Base-by-base conservation (phyloP, 352 stramenopile species). In the Pythium insidiosum region DNA sequence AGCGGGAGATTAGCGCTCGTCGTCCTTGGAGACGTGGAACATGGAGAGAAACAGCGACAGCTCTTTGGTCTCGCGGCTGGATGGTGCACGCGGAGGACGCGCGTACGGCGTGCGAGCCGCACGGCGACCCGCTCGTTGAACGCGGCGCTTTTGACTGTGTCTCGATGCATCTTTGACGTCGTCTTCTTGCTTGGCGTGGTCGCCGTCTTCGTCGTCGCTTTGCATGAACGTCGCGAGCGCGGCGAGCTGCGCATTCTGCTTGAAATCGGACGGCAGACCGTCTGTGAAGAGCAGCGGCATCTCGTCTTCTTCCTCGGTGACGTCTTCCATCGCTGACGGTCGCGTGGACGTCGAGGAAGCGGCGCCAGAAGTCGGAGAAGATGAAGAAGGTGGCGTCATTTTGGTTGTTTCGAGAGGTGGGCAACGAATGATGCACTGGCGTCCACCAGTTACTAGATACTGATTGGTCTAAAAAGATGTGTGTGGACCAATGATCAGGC, bases 271-370 rank as follows among this genome's bases (percentile, higher is more conserved):
- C n/a, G 78, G 78, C 9, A 91, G 56, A 6, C 47, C 30, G 38
- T 80, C 73, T 73, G 84, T 80, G 50, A 91, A 88, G 47, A 91
- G 66, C 20, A 91, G 68, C 44, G 78, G 78, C 66, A 84, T 79
- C 50, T 87, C 73, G 1, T 82, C 68, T 30, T 83, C 63, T 1
- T 73, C 56, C 6, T 63, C 34, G 3, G 10, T n/a, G n/a, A n/a
- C n/a, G n/a, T n/a, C n/a, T n/a, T n/a, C n/a, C n/a, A n/a, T n/a
- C n/a, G n/a, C n/a, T n/a, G n/a, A n/a, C n/a, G n/a, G n/a, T n/a
- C n/a, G n/a, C n/a, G n/a, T n/a, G n/a, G n/a, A n/a, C n/a, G n/a
- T n/a, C n/a, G n/a, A n/a, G n/a, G n/a, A n/a, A n/a, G n/a, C n/a
- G n/a, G n/a, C n/a, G n/a, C n/a, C n/a, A n/a, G n/a, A n/a, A n/a